These are phyloP conservation scores for Pontederia crassipes DNA, from an alignment of 176 grass and related monocot species.

Conservation along the genomic window DNA sequence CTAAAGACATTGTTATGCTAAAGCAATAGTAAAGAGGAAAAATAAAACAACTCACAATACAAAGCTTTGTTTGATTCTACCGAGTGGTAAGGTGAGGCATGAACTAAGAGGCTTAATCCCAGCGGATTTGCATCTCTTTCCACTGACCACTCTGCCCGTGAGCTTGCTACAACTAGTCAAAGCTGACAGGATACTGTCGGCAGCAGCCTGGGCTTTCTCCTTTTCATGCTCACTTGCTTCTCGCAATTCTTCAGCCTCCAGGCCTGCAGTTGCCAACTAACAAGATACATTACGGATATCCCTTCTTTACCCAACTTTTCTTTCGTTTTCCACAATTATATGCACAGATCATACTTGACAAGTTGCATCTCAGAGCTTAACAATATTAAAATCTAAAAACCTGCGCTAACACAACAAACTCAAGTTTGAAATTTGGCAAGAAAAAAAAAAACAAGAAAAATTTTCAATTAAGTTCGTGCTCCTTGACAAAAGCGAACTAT, in stretches of 20 bases:
- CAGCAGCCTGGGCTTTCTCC: constrained; percentile 48
- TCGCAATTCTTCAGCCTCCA: constrained; percentile 47
- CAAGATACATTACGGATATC: background rate
- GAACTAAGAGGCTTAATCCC: constrained; percentile 61
- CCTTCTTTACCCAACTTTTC: background rate
- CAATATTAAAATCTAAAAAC: too few relatives aligned
- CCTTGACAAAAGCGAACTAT: too few relatives aligned
- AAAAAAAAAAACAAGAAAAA: too few relatives aligned
- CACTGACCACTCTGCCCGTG: constrained; percentile 65
- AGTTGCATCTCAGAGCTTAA: too few relatives aligned
- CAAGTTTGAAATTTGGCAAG: too few relatives aligned
- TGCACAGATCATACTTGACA: too few relatives aligned
- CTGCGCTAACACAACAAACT: too few relatives aligned
- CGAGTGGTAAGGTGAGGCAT: constrained; percentile 70
- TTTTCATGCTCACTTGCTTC: constrained; percentile 52
- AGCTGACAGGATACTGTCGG: constrained; percentile 46
- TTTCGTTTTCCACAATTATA: too few relatives aligned
- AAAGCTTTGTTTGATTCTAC: constrained; percentile 99
- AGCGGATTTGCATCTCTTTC: constrained; percentile 46
- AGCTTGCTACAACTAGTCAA: constrained; percentile 67
- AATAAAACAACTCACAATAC: constrained; percentile 88
- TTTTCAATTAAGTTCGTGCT: too few relatives aligned
- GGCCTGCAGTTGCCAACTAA: constrained; percentile 32
- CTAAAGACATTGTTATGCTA: background rate
- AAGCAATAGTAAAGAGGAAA: constrained; percentile 18